Percentiles rank a stretch among this genome's conserved stretches.
These are phyloP conservation scores for Leccinum imitatum DNA, from an alignment of 768 basidiomycete species.

Conservation along the genomic window DNA sequence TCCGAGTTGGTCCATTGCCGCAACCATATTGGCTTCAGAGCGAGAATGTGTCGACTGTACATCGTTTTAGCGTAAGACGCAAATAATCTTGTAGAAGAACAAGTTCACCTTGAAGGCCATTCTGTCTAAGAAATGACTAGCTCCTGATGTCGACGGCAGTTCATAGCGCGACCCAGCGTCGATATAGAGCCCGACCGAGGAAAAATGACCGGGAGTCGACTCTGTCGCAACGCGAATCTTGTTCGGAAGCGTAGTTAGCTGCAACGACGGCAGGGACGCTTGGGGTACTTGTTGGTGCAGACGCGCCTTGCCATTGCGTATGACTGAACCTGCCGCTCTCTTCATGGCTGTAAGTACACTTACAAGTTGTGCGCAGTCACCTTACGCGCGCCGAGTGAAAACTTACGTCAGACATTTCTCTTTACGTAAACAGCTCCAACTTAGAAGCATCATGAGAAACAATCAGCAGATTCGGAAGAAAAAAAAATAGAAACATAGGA, in stretches of 20 bases:
- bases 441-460: background rate
- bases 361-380: background rate
- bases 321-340: constrained; percentile 37
- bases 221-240: constrained; percentile 92
- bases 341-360: constrained; percentile 34
- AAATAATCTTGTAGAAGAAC: background rate
- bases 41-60: constrained; percentile 72
- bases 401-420: constrained; percentile 6
- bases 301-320: constrained; percentile 35
- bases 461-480: background rate
- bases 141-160: constrained; percentile 65
- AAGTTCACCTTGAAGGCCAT: constrained; percentile 90
- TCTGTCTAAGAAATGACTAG: constrained; percentile 89
- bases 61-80: constrained; percentile 3
- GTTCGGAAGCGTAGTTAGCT: constrained; percentile 86
- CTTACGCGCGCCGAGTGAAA: background rate
- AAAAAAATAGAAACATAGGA: background rate
- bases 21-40: constrained; percentile 75
- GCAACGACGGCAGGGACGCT: constrained; percentile 38
- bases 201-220: constrained; percentile 89
- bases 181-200: constrained; percentile 88
- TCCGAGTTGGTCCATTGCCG: constrained; percentile 78
- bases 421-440: background rate
- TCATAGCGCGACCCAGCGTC: constrained; percentile 95
- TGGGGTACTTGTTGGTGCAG: constrained; percentile 29